Evolutionary conservation across 2,329 filamentous ascomycete species (phyloP).

Genomic region (Fusarium subglutinans): DNA sequence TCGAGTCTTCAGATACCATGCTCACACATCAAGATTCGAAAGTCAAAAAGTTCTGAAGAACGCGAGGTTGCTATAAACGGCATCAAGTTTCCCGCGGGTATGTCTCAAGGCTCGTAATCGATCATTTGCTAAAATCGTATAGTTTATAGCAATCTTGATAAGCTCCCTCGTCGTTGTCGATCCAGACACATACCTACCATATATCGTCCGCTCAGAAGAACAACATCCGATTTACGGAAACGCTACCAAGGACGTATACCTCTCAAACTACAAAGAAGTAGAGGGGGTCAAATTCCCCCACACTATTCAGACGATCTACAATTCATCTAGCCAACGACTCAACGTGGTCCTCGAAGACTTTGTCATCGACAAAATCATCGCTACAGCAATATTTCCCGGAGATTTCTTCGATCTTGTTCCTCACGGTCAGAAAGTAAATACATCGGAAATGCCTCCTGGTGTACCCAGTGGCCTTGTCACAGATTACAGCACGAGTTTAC

Average conservation of each 20-base stretch:
- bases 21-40: not conserved
- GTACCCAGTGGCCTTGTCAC: constrained; percentile 6
- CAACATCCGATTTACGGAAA: constrained; percentile 7
- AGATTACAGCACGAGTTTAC: constrained; percentile 25
- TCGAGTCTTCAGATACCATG: fast-evolving
- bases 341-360: constrained; percentile 21
- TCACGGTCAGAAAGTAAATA: not conserved
- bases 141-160: not conserved
- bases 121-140: fast-evolving
- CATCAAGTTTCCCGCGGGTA: constrained; percentile 5
- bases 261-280: constrained; percentile 9
- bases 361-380: not conserved
- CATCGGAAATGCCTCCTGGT: not conserved
- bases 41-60: not conserved
- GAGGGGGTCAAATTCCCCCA: constrained; percentile 13
- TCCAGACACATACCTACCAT: not conserved
- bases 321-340: not conserved
- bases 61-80: not conserved
- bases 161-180: constrained; percentile 9
- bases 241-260: constrained; percentile 5
- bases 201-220: constrained; percentile 15
- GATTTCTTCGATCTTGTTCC: not conserved
- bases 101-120: fast-evolving
- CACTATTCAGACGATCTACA: constrained; percentile 19
- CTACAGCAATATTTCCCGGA: not conserved